A percentile compares a stretch with the other conserved stretches of the same genome.
phyloP scores from a whole-genome alignment of 148 eudicot species.

The Spergularia marina region DNA sequence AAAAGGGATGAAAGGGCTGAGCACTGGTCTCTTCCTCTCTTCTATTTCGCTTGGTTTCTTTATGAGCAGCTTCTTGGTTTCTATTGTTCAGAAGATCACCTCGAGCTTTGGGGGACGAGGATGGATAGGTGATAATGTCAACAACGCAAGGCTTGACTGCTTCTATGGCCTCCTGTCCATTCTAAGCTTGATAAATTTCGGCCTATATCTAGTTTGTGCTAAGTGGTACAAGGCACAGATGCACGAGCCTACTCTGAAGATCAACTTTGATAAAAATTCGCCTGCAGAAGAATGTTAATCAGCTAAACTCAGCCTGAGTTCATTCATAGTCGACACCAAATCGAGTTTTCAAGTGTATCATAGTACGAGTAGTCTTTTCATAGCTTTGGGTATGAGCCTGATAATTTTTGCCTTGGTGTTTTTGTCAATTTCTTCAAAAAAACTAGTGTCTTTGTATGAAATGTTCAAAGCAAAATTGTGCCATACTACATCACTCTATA shows the following conservation, averaged over 20 bases:
- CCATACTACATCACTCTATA: background rate
- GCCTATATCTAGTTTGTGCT: constrained; percentile 43
- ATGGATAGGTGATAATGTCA: constrained; percentile 55
- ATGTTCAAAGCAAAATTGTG: background rate
- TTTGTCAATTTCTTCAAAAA: no score
- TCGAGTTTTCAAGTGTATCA: no score
- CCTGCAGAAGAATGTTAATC: constrained; percentile 12
- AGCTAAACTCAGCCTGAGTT: background rate
- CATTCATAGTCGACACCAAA: no score
- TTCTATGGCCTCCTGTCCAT: constrained; percentile 53
- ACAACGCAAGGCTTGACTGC: constrained; percentile 55
- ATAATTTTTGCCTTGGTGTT: background rate
- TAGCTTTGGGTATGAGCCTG: background rate
- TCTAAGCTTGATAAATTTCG: constrained; percentile 42
- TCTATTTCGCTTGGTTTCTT: constrained; percentile 63
- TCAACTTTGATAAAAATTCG: constrained; percentile 3
- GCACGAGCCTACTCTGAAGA: constrained; percentile 5
- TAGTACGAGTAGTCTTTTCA: background rate
- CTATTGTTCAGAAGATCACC: constrained; percentile 43
- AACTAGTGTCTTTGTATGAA: background rate
- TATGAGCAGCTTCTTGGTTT: constrained; percentile 56
- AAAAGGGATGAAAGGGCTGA: constrained; percentile 70
- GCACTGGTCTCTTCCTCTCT: constrained; percentile 65
- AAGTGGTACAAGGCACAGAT: constrained; percentile 41
- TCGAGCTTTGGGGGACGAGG: constrained; percentile 31